Evolutionary conservation across 345 rosid genomes (phyloP).

Genomic region (Stellera chamaejasme): DNA sequence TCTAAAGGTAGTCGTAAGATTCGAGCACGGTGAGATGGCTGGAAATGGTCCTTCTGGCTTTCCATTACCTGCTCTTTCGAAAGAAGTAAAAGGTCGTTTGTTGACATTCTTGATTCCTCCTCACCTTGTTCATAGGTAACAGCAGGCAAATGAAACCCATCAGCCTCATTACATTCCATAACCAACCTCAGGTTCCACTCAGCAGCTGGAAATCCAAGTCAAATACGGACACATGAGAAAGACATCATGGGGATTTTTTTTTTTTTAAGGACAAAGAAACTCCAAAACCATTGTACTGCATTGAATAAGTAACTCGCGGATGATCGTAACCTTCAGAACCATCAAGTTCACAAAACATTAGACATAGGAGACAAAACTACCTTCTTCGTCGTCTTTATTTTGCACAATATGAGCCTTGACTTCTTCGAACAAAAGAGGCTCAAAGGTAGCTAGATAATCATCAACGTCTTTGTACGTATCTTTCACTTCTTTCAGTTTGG

Average conservation of each 20-base stretch:
- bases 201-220: constrained; percentile 28
- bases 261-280: not conserved
- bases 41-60: not conserved
- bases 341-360: not conserved
- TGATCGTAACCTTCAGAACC: no score
- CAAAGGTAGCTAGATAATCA: constrained; percentile 76
- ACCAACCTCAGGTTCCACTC: constrained; percentile 63
- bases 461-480: constrained; percentile 54
- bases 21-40: no score
- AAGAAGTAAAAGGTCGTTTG: constrained; percentile 79
- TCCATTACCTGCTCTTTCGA: constrained; percentile 61
- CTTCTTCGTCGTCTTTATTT: constrained; percentile 68
- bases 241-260: not conserved
- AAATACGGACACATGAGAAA: not conserved
- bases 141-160: constrained; percentile 53
- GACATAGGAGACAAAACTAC: constrained; percentile 24
- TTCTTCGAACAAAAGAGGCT: constrained; percentile 88
- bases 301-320: not conserved
- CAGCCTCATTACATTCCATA: constrained; percentile 62
- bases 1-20: no score
- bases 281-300: not conserved
- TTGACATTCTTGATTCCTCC: constrained; percentile 44
- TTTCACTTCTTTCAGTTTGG: constrained; percentile 47
- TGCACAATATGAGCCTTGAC: constrained; percentile 85
- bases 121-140: constrained; percentile 51